Conservation (phyloP, 345 rosid species). For the Populus nigra region DNA sequence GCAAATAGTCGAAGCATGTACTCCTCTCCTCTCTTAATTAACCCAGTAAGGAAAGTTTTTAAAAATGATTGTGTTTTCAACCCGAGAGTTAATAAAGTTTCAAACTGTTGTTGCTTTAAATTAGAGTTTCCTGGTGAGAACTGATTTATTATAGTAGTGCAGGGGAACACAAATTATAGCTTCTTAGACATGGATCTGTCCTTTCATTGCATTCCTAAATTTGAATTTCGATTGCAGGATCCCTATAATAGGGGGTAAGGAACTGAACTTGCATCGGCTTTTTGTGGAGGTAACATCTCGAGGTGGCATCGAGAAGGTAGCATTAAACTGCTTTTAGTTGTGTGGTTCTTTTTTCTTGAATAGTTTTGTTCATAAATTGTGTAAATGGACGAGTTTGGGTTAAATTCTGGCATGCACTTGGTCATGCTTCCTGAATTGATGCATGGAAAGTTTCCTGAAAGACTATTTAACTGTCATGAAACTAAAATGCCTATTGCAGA, state of each 20-base stretch:
- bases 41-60: not conserved
- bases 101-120: not conserved
- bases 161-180: not conserved
- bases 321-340: not conserved
- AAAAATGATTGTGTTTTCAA: not conserved
- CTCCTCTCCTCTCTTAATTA: not conserved
- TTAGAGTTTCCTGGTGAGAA: not conserved
- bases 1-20: not conserved
- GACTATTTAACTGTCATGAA: not conserved
- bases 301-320: conserved; percentile 93
- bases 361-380: not conserved
- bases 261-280: conserved; percentile 83
- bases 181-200: not conserved
- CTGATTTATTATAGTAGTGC: not conserved
- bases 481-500: not conserved
- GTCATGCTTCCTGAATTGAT: not conserved
- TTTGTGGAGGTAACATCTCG: conserved; percentile 93
- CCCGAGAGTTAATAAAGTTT: not conserved
- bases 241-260: conserved; percentile 89
- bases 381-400: not conserved
- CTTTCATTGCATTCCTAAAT: not conserved
- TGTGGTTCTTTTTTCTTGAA: not conserved
- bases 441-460: not conserved
- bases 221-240: conserved; percentile 48
- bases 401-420: not conserved